These are phyloP conservation scores for Stentor coeruleus DNA, from an alignment of 73 alveolate species.

Conservation along the genomic window DNA sequence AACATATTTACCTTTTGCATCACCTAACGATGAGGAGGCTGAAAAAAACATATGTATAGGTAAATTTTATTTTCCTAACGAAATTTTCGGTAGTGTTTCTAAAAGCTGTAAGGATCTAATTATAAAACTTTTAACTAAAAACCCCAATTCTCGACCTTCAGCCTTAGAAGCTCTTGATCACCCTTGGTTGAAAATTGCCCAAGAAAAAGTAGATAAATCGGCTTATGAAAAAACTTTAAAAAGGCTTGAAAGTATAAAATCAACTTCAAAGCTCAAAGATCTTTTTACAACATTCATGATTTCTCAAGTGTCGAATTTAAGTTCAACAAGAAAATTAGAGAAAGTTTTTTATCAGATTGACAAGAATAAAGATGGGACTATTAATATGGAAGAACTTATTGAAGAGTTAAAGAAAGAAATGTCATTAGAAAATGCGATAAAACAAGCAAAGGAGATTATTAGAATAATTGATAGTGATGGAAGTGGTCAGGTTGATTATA, in stretches of 20 bases:
- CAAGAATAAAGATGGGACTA: constrained; percentile 8
- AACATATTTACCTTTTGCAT: background rate
- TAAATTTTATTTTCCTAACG: background rate
- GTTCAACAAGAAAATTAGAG: background rate
- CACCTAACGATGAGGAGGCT: background rate
- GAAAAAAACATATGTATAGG: background rate
- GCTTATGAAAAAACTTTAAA: background rate
- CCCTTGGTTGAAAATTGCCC: constrained; percentile 45
- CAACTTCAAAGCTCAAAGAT: background rate
- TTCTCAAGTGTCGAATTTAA: background rate
- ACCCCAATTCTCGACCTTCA: constrained; percentile 69
- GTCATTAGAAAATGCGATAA: background rate
- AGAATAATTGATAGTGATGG: constrained; percentile 23
- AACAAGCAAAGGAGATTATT: background rate
- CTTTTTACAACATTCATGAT: background rate
- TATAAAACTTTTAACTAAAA: constrained; percentile 60
- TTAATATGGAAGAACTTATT: background rate
- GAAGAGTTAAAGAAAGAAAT: background rate
- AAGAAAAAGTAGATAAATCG: background rate
- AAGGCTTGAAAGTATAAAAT: background rate
- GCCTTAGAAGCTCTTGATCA: constrained; percentile 66
- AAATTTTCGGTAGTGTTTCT: background rate
- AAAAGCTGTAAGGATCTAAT: constrained; percentile 44
- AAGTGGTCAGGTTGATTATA: background rate
- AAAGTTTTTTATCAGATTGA: background rate